Percentiles rank a stretch among this genome's conserved stretches.
These are phyloP conservation scores for Coemansia sp. DNA, from an alignment of 192 early-diverging fungal genomes.

Conservation along the genomic window DNA sequence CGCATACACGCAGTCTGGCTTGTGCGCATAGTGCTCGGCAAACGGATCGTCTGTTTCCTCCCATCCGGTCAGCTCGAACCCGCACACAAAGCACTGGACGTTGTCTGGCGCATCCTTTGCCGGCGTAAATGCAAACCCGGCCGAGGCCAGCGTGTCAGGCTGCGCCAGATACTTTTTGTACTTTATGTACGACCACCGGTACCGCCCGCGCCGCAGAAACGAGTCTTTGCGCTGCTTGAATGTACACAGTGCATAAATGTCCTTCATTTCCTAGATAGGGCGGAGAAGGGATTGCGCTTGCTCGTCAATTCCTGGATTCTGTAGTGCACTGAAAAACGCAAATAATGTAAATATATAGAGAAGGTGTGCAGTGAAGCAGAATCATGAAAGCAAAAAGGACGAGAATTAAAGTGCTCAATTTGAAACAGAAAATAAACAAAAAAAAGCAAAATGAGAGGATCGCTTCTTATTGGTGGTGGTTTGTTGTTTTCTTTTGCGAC, in stretches of 20 bases:
- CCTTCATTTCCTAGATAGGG: slow-evolving; percentile 19
- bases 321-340: neutral
- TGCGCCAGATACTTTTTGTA: slow-evolving; percentile 45
- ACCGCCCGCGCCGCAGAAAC: slow-evolving; percentile 49
- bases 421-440: neutral
- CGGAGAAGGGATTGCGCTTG: neutral
- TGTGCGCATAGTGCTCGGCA: slow-evolving; percentile 46
- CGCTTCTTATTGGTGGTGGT: neutral
- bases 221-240: slow-evolving; percentile 50
- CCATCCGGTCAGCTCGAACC: slow-evolving; percentile 55
- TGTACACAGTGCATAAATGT: slow-evolving; percentile 12
- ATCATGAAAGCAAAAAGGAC: neutral
- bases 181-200: slow-evolving; percentile 46
- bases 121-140: slow-evolving; percentile 56
- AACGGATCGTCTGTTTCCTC: slow-evolving; percentile 53
- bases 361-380: neutral
- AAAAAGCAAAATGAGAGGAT: neutral
- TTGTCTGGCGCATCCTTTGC: slow-evolving; percentile 51
- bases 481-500: neutral
- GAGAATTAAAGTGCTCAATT: neutral
- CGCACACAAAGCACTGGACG: slow-evolving; percentile 55
- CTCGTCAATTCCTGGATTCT: neutral
- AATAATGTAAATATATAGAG: neutral
- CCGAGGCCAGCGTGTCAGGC: slow-evolving; percentile 48
- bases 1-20: slow-evolving; percentile 45